Percentiles rank a stretch among this genome's conserved stretches.
Evolutionary conservation across 2,329 filamentous ascomycete genomes (phyloP).

Genomic region (Diaporthe destruens): DNA sequence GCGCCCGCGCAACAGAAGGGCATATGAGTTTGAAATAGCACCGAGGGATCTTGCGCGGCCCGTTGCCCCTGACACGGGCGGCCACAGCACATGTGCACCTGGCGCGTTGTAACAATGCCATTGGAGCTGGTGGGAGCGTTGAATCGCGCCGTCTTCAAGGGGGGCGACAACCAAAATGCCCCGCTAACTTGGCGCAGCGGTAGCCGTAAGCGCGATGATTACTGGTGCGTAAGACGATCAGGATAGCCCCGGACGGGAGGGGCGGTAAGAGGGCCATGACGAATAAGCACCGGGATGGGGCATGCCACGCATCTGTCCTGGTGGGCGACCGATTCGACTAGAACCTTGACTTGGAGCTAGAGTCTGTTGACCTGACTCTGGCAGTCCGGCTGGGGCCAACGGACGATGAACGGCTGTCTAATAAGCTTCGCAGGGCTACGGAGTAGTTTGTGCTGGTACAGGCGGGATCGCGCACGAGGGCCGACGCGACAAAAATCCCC

Average conservation of each 20-base stretch:
- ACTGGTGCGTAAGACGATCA: conserved; percentile 26
- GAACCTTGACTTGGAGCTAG: conserved; percentile 21
- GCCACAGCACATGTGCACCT: conserved; percentile 10
- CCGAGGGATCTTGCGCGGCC: background rate
- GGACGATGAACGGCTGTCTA: conserved; percentile 17
- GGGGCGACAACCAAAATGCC: conserved; percentile 25
- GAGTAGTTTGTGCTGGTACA: background rate
- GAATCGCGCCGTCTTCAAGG: conserved; percentile 21
- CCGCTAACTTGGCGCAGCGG: conserved; percentile 31
- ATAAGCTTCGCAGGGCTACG: conserved; percentile 21
- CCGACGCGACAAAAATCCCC: conserved; percentile 30
- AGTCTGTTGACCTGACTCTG: conserved; percentile 20
- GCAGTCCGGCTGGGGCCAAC: conserved; percentile 11
- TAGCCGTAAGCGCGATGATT: conserved; percentile 36
- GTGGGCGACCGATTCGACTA: conserved; percentile 20
- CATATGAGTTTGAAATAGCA: background rate
- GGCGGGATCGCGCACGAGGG: conserved; percentile 6
- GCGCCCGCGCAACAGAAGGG: background rate
- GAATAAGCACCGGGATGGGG: conserved; percentile 23
- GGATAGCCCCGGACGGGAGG: conserved; percentile 30
- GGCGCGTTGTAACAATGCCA: conserved; percentile 26
- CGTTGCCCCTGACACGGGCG: conserved; percentile 23
- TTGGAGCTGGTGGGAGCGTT: conserved; percentile 1
- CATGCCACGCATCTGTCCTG: conserved; percentile 29
- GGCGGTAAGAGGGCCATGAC: conserved; percentile 33